phyloP scores from a whole-genome alignment of 2,329 filamentous ascomycete genomes.

The Colletotrichum salicis region DNA sequence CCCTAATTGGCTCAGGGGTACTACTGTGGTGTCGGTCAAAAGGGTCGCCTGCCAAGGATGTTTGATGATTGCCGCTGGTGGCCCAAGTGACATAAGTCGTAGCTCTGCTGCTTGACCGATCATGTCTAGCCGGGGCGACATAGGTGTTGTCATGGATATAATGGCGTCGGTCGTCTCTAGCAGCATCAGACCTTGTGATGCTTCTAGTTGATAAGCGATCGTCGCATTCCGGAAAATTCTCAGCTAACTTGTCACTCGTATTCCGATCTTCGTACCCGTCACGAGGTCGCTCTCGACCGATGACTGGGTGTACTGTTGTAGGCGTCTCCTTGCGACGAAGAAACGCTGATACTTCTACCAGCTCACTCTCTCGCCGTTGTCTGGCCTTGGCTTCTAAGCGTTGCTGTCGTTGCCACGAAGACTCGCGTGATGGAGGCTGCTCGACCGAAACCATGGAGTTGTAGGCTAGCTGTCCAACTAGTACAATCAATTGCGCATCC shows the following conservation, averaged over 20 bases:
- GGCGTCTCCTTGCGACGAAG: conserved; percentile 39
- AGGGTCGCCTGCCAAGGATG: neutral
- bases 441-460: conserved; percentile 33
- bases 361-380: conserved; percentile 44
- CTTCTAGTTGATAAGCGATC: neutral
- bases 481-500: neutral
- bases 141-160: neutral
- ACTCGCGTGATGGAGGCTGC: conserved; percentile 11
- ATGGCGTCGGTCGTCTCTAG: neutral
- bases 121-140: neutral
- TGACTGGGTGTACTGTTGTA: too few species aligned
- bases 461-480: conserved; percentile 28
- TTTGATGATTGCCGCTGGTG: conserved; percentile 26
- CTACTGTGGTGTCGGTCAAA: neutral
- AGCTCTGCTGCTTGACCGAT: conserved; percentile 17
- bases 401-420: conserved; percentile 31
- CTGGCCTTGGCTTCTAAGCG: conserved; percentile 37
- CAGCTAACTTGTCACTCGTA: neutral
- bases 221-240: neutral
- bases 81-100: conserved; percentile 40
- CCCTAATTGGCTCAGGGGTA: conserved; percentile 18
- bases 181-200: neutral
- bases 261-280: neutral
- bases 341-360: conserved; percentile 50
- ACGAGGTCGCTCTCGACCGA: too few species aligned